Conservation (phyloP, 2,329 filamentous ascomycete species). For the Colletotrichum musicola region DNA sequence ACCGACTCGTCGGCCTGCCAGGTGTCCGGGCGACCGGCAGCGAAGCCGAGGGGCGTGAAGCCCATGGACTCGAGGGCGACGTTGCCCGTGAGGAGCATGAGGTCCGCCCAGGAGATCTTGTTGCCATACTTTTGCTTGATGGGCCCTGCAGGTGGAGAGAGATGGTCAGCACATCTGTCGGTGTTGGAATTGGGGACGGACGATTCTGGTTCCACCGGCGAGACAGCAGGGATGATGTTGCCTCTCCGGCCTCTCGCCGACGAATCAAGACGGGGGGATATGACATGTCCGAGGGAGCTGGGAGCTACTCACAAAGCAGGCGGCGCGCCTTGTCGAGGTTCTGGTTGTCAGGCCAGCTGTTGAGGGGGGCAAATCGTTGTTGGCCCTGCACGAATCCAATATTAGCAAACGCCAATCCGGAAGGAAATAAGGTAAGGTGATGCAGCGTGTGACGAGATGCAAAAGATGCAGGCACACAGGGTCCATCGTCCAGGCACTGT, state of each 20-base stretch:
- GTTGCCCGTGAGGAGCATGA: constrained; percentile 79
- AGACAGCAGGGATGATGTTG: background rate
- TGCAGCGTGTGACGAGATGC: constrained; percentile 14
- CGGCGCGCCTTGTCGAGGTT: constrained; percentile 84
- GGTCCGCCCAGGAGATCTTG: constrained; percentile 85
- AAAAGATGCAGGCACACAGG: constrained; percentile 11
- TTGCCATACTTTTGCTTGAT: constrained; percentile 88
- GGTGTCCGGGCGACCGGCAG: constrained; percentile 77
- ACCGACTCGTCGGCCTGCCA: constrained; percentile 82
- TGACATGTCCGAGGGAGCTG: background rate
- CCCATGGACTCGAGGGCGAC: constrained; percentile 84
- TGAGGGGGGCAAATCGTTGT: constrained; percentile 84
- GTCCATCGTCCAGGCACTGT: constrained; percentile 7
- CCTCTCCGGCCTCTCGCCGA: too few relatives aligned
- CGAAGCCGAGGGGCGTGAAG: constrained; percentile 79
- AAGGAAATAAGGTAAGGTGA: constrained; percentile 11
- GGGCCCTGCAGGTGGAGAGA: constrained; percentile 52
- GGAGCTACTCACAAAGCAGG: constrained; percentile 61
- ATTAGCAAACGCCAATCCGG: constrained; percentile 31
- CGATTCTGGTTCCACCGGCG: constrained; percentile 10
- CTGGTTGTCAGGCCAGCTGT: constrained; percentile 86
- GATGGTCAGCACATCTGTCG: background rate
- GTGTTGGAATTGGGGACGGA: background rate
- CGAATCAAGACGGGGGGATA: background rate
- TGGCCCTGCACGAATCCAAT: constrained; percentile 63